Evolutionary conservation across 768 basidiomycete genomes (phyloP).

Genomic region (Boletus sensibilis): DNA sequence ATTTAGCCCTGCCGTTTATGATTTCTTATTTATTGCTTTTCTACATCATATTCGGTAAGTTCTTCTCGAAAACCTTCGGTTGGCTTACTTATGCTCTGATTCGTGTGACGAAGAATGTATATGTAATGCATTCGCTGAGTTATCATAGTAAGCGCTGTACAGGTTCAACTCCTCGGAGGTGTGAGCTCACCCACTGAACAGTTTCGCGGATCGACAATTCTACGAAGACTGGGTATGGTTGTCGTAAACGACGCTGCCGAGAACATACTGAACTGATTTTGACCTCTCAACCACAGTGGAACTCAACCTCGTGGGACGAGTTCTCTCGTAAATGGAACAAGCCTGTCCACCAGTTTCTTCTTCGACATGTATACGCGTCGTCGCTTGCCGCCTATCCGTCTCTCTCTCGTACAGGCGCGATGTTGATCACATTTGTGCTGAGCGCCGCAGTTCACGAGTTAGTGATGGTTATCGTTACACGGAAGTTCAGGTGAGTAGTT

Average conservation of each 20-base stretch:
- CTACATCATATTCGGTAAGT: conserved; percentile 77
- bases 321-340: conserved; percentile 99
- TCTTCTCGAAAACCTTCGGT: neutral
- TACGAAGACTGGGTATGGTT: conserved; percentile 87
- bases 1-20: conserved; percentile 93
- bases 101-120: conserved; percentile 69
- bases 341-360: conserved; percentile 89
- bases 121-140: conserved; percentile 92
- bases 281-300: conserved; percentile 60
- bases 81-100: neutral
- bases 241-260: neutral
- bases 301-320: conserved; percentile 95
- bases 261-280: neutral
- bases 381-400: conserved; percentile 70
- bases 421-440: conserved; percentile 89
- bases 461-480: conserved; percentile 93
- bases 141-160: conserved; percentile 66
- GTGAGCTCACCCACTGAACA: conserved; percentile 28
- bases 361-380: conserved; percentile 93
- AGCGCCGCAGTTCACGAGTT: conserved; percentile 91
- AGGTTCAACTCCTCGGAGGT: neutral
- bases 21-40: conserved; percentile 85
- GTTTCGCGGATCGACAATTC: conserved; percentile 96
- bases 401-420: conserved; percentile 75
- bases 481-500: conserved; percentile 73